Evolutionary conservation across 2,329 filamentous ascomycete genomes (phyloP).

Genomic region (Lecanicillium sp.): DNA sequence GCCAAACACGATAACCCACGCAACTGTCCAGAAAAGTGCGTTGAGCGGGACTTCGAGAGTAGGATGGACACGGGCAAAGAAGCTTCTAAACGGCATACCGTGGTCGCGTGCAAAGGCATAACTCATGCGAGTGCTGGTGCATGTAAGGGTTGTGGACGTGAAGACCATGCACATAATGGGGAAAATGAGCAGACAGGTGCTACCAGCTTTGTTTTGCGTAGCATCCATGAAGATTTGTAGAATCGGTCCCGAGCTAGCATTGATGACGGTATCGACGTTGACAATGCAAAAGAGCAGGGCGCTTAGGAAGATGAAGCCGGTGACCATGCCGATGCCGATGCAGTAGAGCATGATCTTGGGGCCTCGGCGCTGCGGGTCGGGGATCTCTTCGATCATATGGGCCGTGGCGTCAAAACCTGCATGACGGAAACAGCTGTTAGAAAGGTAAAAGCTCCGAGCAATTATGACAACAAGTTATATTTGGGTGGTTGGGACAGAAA

Average conservation of each 20-base stretch:
- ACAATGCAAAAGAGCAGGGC: conserved; percentile 56
- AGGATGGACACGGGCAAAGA: conserved; percentile 54
- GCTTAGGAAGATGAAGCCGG: conserved; percentile 53
- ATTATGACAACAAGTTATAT: neutral
- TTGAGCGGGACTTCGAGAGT: conserved; percentile 59
- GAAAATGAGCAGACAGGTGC: conserved; percentile 58
- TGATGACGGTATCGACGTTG: conserved; percentile 46
- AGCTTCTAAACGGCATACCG: conserved; percentile 51
- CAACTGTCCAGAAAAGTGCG: conserved; percentile 50
- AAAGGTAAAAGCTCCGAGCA: neutral
- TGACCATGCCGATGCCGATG: conserved; percentile 53
- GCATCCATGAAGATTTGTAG: conserved; percentile 55
- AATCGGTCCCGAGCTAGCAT: conserved; percentile 46
- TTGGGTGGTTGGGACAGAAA: no score
- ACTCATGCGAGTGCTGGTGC: conserved; percentile 55
- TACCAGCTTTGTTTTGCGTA: conserved; percentile 51
- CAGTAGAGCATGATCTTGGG: conserved; percentile 60
- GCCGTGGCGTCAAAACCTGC: conserved; percentile 37
- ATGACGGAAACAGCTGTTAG: no score
- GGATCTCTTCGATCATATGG: conserved; percentile 49
- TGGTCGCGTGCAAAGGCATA: conserved; percentile 58
- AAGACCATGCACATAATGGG: conserved; percentile 56
- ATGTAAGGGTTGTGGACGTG: conserved; percentile 55
- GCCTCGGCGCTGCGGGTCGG: conserved; percentile 46
- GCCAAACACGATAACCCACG: conserved; percentile 57